Percentiles rank a stretch among this genome's conserved stretches.
Evolutionary conservation across 768 basidiomycete genomes (phyloP).

Genomic region (Hortiboletus flavorubellus): DNA sequence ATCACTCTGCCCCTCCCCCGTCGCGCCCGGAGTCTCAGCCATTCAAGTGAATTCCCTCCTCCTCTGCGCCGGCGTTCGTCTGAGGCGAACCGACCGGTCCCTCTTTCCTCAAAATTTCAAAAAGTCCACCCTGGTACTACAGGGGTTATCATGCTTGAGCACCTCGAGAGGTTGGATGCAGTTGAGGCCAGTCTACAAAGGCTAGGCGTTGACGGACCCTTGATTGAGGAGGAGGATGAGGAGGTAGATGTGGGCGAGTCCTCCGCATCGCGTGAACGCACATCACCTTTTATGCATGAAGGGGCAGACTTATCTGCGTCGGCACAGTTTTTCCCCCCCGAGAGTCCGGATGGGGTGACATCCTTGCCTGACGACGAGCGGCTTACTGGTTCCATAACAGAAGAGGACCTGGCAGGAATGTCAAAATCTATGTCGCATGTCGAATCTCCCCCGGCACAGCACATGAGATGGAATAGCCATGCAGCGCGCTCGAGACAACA

Average conservation of each 20-base stretch:
- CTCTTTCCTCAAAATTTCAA: slow-evolving; percentile 81
- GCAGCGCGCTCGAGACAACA: slow-evolving; percentile 25
- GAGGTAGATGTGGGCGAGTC: slow-evolving; percentile 66
- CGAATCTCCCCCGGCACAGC: slow-evolving; percentile 44
- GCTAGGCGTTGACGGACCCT: slow-evolving; percentile 57
- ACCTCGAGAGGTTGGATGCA: slow-evolving; percentile 79
- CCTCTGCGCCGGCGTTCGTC: slow-evolving; percentile 61
- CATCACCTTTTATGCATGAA: slow-evolving; percentile 26
- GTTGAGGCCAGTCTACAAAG: slow-evolving; percentile 77
- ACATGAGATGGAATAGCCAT: slow-evolving; percentile 36
- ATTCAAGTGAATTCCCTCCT: slow-evolving; percentile 68
- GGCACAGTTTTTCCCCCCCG: slow-evolving; percentile 51
- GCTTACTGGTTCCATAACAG: slow-evolving; percentile 53
- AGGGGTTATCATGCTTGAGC: slow-evolving; percentile 81
- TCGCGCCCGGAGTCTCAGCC: slow-evolving; percentile 57
- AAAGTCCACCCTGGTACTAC: slow-evolving; percentile 83
- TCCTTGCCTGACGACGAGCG: slow-evolving; percentile 57
- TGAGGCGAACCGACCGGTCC: slow-evolving; percentile 70
- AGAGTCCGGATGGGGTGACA: slow-evolving; percentile 48
- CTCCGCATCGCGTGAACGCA: slow-evolving; percentile 21
- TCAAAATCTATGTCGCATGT: slow-evolving; percentile 76
- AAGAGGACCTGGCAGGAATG: slow-evolving; percentile 70
- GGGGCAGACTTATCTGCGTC: slow-evolving; percentile 32
- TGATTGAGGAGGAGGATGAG: slow-evolving; percentile 48
- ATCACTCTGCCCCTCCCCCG: slow-evolving; percentile 56